Percentiles rank a stretch among this genome's conserved stretches.
Conservation (phyloP, 352 stramenopile species). For the Pythium coloratum region DNA sequence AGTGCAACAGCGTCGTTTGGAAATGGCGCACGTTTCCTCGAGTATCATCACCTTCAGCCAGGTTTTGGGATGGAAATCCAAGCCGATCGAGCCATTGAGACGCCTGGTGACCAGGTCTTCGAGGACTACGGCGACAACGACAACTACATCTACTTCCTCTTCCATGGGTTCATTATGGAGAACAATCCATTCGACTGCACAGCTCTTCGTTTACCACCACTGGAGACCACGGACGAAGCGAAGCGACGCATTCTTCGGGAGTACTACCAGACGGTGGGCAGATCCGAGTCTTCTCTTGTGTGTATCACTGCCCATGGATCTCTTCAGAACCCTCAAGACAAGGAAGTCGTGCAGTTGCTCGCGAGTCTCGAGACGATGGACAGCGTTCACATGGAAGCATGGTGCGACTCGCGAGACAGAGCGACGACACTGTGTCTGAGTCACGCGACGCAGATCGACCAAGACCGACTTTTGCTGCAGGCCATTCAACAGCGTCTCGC, state of each 20-base stretch:
- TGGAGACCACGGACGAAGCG: not conserved
- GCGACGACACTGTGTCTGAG: slow-evolving; percentile 39
- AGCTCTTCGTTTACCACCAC: slow-evolving; percentile 33
- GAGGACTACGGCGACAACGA: slow-evolving; percentile 96
- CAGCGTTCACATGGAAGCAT: slow-evolving; percentile 17
- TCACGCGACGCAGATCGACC: slow-evolving; percentile 5
- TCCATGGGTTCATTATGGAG: slow-evolving; percentile 91
- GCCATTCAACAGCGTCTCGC: slow-evolving; percentile 16
- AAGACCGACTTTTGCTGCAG: slow-evolving; percentile 8
- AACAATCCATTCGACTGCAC: slow-evolving; percentile 91
- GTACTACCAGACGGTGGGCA: not conserved
- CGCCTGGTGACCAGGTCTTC: slow-evolving; percentile 67
- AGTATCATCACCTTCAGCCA: slow-evolving; percentile 50
- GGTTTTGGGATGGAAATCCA: slow-evolving; percentile 50
- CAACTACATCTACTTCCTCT: slow-evolving; percentile 86
- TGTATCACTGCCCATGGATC: slow-evolving; percentile 20
- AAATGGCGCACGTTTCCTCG: slow-evolving; percentile 57
- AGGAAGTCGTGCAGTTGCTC: slow-evolving; percentile 8
- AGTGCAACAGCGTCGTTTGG: slow-evolving; percentile 23
- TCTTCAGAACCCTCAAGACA: slow-evolving; percentile 7
- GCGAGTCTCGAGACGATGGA: slow-evolving; percentile 15
- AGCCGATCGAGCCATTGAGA: slow-evolving; percentile 53
- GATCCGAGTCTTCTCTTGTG: not conserved
- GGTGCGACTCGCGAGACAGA: slow-evolving; percentile 24
- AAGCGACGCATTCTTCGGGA: slow-evolving; percentile 6